Conservation (phyloP, 2,329 filamentous ascomycete species). For the Waltergamsia citrina region DNA sequence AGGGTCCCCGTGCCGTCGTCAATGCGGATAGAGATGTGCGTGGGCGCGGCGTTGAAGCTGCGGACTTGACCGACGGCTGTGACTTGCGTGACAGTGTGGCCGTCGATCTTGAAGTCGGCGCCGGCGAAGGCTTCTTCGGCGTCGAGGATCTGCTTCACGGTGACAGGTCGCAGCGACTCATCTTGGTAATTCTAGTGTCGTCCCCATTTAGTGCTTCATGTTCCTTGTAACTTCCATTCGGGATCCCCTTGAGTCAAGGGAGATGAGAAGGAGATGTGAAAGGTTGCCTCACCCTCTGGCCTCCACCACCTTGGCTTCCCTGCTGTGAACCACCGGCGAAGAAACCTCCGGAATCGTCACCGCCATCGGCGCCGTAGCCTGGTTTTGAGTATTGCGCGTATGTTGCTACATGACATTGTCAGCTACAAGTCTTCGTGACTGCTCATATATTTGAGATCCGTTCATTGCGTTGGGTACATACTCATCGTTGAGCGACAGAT, state of each 20-base stretch:
- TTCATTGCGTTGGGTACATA: constrained; percentile 9
- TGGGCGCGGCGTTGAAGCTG: constrained; percentile 74
- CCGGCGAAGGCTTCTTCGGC: constrained; percentile 65
- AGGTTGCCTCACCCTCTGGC: constrained; percentile 29
- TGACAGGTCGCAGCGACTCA: constrained; percentile 85
- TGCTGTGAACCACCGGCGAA: constrained; percentile 47
- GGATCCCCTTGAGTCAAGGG: no score
- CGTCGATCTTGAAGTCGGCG: constrained; percentile 78
- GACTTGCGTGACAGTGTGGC: constrained; percentile 56
- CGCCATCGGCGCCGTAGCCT: constrained; percentile 43
- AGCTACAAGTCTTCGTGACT: neutral
- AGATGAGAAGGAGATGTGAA: neutral
- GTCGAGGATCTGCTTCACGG: constrained; percentile 88
- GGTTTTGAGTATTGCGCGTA: constrained; percentile 38
- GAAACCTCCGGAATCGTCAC: constrained; percentile 54
- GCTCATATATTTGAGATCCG: no score
- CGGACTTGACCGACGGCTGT: constrained; percentile 89
- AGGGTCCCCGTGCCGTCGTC: constrained; percentile 92
- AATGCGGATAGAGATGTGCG: constrained; percentile 84
- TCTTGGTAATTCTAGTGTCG: constrained; percentile 51
- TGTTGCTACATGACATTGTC: constrained; percentile 26
- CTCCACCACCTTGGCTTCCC: constrained; percentile 40
- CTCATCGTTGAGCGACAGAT: constrained; percentile 24
- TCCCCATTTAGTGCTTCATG: neutral
- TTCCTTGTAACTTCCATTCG: no score